Evolutionary conservation across 176 grass and related monocot species (phyloP).

Genomic region (Aegilops umbellulata): DNA sequence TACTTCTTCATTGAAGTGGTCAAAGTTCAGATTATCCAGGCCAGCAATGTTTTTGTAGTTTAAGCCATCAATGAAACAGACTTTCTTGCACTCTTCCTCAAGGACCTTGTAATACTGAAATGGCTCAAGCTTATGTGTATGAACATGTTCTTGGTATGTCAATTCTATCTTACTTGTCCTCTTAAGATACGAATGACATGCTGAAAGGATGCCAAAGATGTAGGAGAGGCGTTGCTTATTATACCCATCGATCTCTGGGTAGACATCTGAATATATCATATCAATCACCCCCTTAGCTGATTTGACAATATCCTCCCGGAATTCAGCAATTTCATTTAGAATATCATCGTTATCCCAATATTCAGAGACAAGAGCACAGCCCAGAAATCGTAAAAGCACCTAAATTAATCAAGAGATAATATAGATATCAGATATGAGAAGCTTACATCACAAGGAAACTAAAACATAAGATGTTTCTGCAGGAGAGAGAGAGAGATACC

Average conservation of each 20-base stretch:
- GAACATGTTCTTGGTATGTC: conserved; percentile 64
- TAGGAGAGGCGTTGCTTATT: conserved; percentile 93
- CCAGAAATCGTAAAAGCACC: conserved; percentile 82
- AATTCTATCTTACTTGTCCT: conserved; percentile 50
- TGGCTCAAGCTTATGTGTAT: conserved; percentile 72
- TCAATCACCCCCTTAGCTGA: conserved; percentile 72
- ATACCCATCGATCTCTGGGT: conserved; percentile 71
- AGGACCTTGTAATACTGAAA: conserved; percentile 91
- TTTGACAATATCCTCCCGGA: conserved; percentile 77
- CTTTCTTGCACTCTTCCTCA: conserved; percentile 84
- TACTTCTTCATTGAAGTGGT: conserved; percentile 93
- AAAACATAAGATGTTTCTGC: conserved; percentile 14
- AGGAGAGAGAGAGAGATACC: conserved; percentile 30
- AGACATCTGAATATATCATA: conserved; percentile 77
- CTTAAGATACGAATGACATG: conserved; percentile 68
- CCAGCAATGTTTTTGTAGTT: conserved; percentile 93
- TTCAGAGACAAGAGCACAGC: conserved; percentile 77
- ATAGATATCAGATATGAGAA: conserved; percentile 29
- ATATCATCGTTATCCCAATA: conserved; percentile 89
- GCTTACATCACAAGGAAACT: conserved; percentile 31
- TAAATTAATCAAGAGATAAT: conserved; percentile 43
- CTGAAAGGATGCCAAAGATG: conserved; percentile 82
- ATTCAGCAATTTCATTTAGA: conserved; percentile 83
- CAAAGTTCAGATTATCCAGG: conserved; percentile 93
- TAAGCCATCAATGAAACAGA: conserved; percentile 72